Base-by-base conservation (phyloP, 1,284 basidiomycete genomes). In the Xerocomus nothofagi region DNA sequence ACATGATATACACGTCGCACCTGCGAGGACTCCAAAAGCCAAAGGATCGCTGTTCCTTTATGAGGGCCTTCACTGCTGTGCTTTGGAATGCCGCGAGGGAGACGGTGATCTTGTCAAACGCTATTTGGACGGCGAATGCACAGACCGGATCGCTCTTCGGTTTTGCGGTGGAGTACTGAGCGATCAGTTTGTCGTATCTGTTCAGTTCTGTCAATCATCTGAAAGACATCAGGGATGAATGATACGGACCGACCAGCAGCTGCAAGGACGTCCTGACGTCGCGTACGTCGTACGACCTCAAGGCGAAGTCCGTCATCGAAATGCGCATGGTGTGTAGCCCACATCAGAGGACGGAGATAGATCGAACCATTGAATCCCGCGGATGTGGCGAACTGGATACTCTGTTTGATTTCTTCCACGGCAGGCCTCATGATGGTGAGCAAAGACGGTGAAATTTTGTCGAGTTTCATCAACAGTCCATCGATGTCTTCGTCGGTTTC, bases 21-120 rank as follows among this genome's bases (percentile, higher is more conserved):
- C 91, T 77, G 12, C 90, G 79, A 17, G 91, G 89, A 65, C 88
- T 90, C 86, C 88, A 93, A 56, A 83, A 88, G 0, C 91, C 91
- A 55, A 93, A 93, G 0, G 89, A 91, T 15, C 84, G 81, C 53
- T 86, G 80, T 62, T 92, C 88, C 62, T 88, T 91, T 44, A 89
- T 71, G 9, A 89, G 73, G 1, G 77, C 77, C 60, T 84, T 81
- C 23, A 89, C 78, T 2, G 86, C 84, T 0, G 82, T 76, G 44
- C 81, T 84, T 61, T 91, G 86, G 61, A 84, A 87, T 2, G 82
- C 75, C 0, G 87, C 87, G 0, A 94, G 74, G 7, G 82, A 79
- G 0, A 78, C 70, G 0, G 87, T 83, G 53, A 94, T 87, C 71
- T 88, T 90, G 60, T 93, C 89, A 3, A 93, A 72, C 2, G 84